Base-by-base conservation (phyloP, 257 asterid genomes). In the Scutellaria baicalensis region DNA sequence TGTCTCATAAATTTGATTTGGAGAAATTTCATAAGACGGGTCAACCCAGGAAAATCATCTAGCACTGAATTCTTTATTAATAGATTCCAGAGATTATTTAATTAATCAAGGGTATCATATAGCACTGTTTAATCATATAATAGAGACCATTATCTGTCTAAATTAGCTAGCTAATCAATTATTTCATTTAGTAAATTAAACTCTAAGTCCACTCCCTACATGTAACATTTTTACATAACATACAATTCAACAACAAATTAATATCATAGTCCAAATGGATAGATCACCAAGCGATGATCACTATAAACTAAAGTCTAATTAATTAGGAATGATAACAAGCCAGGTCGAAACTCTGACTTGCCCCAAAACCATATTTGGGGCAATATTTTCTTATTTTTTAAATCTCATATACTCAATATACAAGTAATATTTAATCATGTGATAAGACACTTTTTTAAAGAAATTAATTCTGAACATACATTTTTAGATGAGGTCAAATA, bases 201-300 rank as follows among this genome's bases (percentile, higher is more conserved):
- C 5, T 13, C 55, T 31, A 57, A 51, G 71, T 80, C 75, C 18
- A 77, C 80, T 75, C 72, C 6, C 6, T 14, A 55, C 17, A 42
- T 43, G 45, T 48, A 54, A 51, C 50, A 18, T 33, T 31, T 35
- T 43, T 45, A 39, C n/a, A n/a, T n/a, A 40, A 48, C 43, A 17
- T 16, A 8, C 64, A 6, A 21, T 39, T n/a, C 4, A 23, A 36
- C 8, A 16, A 38, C 23, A n/a, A n/a, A n/a, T n/a, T n/a, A 42
- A 59, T 49, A 58, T 48, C 21, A 57, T 55, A 40, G 39, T 11
- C 62, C 69, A 72, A 51, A 66, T 20, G 61, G 59, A 48, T 66
- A 59, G 35, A 51, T 18, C 45, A 69, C 20, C 45, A 69, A 14
- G 51, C 55, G 47, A 43, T 27, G 33, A 27, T 27, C 4, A 60